These are phyloP conservation scores for Pinus albicaulis DNA, from an alignment of 75 land plant species.

Conservation along the genomic window DNA sequence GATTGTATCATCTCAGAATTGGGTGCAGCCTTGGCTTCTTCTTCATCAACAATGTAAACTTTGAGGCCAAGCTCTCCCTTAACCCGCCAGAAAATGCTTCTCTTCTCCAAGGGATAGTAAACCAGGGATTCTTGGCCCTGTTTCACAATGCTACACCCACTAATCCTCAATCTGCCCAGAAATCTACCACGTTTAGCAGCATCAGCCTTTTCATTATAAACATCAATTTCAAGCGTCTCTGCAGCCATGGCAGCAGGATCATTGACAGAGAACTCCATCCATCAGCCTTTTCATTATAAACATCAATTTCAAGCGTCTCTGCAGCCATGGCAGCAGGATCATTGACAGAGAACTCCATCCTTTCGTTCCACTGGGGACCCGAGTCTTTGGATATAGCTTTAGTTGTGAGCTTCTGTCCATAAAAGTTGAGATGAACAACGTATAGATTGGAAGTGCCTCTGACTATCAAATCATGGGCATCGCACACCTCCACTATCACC, in stretches of 20 bases:
- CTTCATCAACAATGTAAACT: constrained; percentile 33
- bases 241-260: constrained; percentile 47
- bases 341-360: constrained; percentile 61
- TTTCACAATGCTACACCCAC: constrained; percentile 43
- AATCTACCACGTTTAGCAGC: constrained; percentile 49
- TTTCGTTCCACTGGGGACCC: constrained; percentile 85
- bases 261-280: constrained; percentile 66
- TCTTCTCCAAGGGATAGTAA: constrained; percentile 60
- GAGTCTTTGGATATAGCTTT: neutral
- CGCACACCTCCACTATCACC: too few relatives aligned
- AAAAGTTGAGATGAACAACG: too few relatives aligned
- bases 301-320: constrained; percentile 63
- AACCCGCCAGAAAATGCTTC: constrained; percentile 57
- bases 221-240: constrained; percentile 63
- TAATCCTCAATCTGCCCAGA: constrained; percentile 63
- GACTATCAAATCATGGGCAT: neutral
- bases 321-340: constrained; percentile 47
- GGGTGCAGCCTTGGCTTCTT: neutral
- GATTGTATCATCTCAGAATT: too few relatives aligned
- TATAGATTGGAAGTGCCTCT: constrained; percentile 2
- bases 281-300: constrained; percentile 50
- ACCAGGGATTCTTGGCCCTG: constrained; percentile 63
- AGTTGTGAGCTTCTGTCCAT: too few relatives aligned
- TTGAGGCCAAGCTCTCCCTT: constrained; percentile 66
- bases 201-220: constrained; percentile 50